Evolutionary conservation across 805 yeast species (phyloP).

Genomic region (Saccharomycopsis guyanensis): DNA sequence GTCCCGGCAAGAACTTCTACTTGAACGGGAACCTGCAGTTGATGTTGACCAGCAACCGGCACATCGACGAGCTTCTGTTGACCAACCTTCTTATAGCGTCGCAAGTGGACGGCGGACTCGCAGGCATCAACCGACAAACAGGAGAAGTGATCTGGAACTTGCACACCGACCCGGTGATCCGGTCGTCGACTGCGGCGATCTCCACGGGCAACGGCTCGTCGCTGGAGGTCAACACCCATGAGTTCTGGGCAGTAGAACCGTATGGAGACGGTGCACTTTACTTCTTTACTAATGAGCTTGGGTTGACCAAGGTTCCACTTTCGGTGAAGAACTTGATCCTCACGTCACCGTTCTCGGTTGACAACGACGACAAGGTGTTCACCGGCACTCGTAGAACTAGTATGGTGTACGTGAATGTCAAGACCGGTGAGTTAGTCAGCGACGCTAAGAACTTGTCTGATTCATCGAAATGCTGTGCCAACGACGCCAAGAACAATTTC

Average conservation of each 20-base stretch:
- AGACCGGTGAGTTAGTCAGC: slow-evolving; percentile 59
- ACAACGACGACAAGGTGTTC: slow-evolving; percentile 70
- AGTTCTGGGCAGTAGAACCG: slow-evolving; percentile 88
- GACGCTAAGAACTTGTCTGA: not conserved
- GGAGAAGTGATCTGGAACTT: slow-evolving; percentile 20
- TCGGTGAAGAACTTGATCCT: slow-evolving; percentile 68
- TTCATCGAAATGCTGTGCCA: slow-evolving; percentile 22
- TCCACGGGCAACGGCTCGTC: slow-evolving; percentile 23
- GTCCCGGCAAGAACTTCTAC: slow-evolving; percentile 8
- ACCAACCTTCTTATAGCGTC: slow-evolving; percentile 18
- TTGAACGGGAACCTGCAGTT: slow-evolving; percentile 9
- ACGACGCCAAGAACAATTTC: slow-evolving; percentile 17
- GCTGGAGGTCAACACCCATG: slow-evolving; percentile 23
- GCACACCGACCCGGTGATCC: slow-evolving; percentile 16
- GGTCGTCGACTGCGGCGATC: slow-evolving; percentile 1
- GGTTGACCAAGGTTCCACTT: slow-evolving; percentile 76
- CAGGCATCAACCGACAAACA: slow-evolving; percentile 18
- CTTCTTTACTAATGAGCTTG: slow-evolving; percentile 65
- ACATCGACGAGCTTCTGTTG: slow-evolving; percentile 13
- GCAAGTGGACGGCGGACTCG: slow-evolving; percentile 19
- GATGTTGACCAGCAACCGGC: slow-evolving; percentile 13
- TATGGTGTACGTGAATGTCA: slow-evolving; percentile 63
- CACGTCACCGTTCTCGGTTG: slow-evolving; percentile 82
- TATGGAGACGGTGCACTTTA: slow-evolving; percentile 75
- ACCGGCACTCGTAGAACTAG: slow-evolving; percentile 79